Conservation (phyloP, 371 early-diverging fungal species). For the Nematocida parisii region DNA sequence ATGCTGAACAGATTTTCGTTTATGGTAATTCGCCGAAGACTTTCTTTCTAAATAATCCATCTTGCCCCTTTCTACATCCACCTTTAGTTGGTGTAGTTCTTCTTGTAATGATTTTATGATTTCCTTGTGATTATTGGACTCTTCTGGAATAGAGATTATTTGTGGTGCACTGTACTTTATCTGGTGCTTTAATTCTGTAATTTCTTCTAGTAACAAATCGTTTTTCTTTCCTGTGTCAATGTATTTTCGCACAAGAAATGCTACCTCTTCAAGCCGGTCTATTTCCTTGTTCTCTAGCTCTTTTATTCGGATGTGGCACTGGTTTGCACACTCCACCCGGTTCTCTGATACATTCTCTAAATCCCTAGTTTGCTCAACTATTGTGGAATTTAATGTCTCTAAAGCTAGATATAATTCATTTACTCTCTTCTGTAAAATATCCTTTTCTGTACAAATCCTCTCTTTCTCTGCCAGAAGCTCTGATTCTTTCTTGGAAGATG, state of each 20-base stretch:
- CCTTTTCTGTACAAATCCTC: slow-evolving; percentile 30
- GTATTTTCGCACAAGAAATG: slow-evolving; percentile 51
- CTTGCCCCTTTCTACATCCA: slow-evolving; percentile 31
- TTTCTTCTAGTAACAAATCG: slow-evolving; percentile 27
- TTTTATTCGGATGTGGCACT: slow-evolving; percentile 37
- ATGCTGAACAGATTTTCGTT: slow-evolving; percentile 49
- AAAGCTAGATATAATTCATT: slow-evolving; percentile 44
- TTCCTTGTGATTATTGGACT: background rate
- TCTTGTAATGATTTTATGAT: background rate
- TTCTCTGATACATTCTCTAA: slow-evolving; percentile 42
- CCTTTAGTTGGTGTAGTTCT: background rate
- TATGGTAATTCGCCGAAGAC: slow-evolving; percentile 51
- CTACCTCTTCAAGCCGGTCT: slow-evolving; percentile 53
- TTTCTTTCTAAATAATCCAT: slow-evolving; percentile 51
- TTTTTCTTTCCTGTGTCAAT: slow-evolving; percentile 46
- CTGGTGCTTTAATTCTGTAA: slow-evolving; percentile 31
- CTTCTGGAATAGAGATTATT: background rate
- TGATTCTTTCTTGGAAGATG: slow-evolving; percentile 2
- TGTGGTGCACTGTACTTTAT: background rate
- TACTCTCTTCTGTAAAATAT: slow-evolving; percentile 31
- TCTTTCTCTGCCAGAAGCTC: background rate
- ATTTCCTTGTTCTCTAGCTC: slow-evolving; percentile 55
- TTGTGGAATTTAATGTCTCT: slow-evolving; percentile 35
- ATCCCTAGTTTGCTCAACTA: slow-evolving; percentile 44
- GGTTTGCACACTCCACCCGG: background rate